phyloP scores from a whole-genome alignment of 805 yeast species.

The Candida schatavii region DNA sequence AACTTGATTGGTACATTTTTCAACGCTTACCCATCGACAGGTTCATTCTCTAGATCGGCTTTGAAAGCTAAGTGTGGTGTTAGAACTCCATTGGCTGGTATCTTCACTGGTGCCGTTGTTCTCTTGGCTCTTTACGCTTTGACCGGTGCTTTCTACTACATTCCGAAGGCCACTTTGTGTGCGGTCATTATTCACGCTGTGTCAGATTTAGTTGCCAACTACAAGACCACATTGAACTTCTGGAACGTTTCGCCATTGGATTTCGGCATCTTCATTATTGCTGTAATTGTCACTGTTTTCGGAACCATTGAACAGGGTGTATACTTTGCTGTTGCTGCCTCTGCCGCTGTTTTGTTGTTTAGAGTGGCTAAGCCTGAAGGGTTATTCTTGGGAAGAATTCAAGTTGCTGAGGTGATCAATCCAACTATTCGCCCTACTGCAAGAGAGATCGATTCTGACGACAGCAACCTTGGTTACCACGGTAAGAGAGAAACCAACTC shows the following conservation, averaged over 20 bases:
- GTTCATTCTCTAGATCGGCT: constrained; percentile 93
- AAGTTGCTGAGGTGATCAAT: constrained; percentile 66
- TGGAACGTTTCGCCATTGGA: constrained; percentile 77
- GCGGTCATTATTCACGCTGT: constrained; percentile 95
- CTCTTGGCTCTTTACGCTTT: constrained; percentile 80
- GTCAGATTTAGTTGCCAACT: constrained; percentile 74
- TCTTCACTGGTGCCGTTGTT: constrained; percentile 86
- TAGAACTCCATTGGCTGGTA: constrained; percentile 89
- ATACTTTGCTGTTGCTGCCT: constrained; percentile 85
- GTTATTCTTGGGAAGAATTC: constrained; percentile 74
- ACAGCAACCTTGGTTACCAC: constrained; percentile 7
- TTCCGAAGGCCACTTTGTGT: constrained; percentile 83
- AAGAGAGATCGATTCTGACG: constrained; percentile 10
- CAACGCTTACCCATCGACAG: constrained; percentile 93
- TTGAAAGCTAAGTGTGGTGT: constrained; percentile 94
- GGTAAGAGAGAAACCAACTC: neutral
- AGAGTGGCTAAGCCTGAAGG: constrained; percentile 80
- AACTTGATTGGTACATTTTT: constrained; percentile 90
- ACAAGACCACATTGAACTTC: constrained; percentile 61
- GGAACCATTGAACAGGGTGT: constrained; percentile 83
- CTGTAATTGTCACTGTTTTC: constrained; percentile 73
- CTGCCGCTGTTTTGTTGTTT: constrained; percentile 69
- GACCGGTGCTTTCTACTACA: constrained; percentile 80
- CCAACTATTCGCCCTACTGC: constrained; percentile 41
- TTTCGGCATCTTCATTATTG: constrained; percentile 66